phyloP scores from a whole-genome alignment of 78 protist genomes.

The Dictyostelium capitatum region DNA sequence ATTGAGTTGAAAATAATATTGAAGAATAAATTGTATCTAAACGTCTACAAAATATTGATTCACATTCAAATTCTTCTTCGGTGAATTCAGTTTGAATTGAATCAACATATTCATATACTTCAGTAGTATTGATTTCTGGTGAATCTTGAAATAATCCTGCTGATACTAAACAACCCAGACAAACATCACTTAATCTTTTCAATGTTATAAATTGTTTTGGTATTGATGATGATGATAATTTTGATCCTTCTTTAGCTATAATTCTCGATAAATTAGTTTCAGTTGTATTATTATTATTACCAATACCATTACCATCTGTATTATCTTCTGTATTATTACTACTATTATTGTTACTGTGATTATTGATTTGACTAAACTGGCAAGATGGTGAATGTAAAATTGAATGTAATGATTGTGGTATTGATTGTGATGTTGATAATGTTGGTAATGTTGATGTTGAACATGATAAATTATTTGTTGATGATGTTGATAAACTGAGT shows the following conservation, averaged over 20 bases:
- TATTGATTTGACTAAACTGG: background rate
- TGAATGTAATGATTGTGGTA: background rate
- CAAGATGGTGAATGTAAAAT: background rate
- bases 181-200: conserved; percentile 34
- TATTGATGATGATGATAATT: background rate
- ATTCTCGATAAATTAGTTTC: background rate
- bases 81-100: background rate
- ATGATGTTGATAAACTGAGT: background rate
- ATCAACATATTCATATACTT: conserved; percentile 28
- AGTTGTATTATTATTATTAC: background rate
- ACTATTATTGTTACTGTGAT: background rate
- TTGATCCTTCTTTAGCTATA: conserved; percentile 37
- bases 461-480: background rate
- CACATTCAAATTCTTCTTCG: conserved; percentile 39
- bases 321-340: background rate
- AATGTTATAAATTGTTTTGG: conserved; percentile 41
- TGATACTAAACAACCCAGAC: conserved; percentile 40
- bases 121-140: background rate
- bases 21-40: conserved; percentile 38
- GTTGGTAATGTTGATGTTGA: conserved; percentile 2
- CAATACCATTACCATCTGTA: background rate
- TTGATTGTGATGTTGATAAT: background rate
- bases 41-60: background rate
- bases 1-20: conserved; percentile 14
- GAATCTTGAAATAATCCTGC: conserved; percentile 53